These are phyloP conservation scores for Bromus sterilis DNA, from an alignment of 176 grass and related monocot species.

Conservation along the genomic window DNA sequence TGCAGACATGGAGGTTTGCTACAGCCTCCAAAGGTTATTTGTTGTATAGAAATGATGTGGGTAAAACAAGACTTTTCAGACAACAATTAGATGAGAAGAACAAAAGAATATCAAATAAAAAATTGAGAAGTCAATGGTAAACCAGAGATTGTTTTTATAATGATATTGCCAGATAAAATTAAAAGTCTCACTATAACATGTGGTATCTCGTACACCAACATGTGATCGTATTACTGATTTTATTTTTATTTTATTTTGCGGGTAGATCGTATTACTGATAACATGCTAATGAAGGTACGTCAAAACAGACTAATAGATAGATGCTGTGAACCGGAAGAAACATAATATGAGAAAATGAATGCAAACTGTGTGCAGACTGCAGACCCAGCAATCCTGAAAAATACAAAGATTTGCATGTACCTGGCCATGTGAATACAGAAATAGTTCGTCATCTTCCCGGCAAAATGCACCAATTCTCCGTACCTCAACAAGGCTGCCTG, in stretches of 20 bases:
- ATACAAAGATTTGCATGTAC: slow-evolving; percentile 20
- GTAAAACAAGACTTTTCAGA: not conserved
- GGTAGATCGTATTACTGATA: not conserved
- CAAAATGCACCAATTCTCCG: slow-evolving; percentile 87
- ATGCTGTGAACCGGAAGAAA: not conserved
- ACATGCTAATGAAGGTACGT: not conserved
- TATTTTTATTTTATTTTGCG: no score
- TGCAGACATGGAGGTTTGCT: not conserved
- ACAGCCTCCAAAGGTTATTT: not conserved
- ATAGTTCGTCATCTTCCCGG: slow-evolving; percentile 82
- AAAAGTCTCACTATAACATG: not conserved
- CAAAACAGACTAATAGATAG: not conserved
- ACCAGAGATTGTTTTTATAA: not conserved
- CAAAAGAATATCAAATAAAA: not conserved
- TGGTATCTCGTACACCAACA: not conserved
- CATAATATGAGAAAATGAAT: not conserved
- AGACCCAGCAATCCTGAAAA: not conserved
- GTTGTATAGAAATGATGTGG: not conserved
- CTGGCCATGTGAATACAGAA: slow-evolving; percentile 88
- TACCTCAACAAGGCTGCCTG: slow-evolving; percentile 87
- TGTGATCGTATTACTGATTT: not conserved
- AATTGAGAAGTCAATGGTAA: not conserved
- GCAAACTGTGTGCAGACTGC: not conserved
- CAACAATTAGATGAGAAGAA: not conserved
- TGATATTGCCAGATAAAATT: not conserved